These are phyloP conservation scores for Daedalea quercina DNA, from an alignment of 768 basidiomycete genomes.

Conservation along the genomic window DNA sequence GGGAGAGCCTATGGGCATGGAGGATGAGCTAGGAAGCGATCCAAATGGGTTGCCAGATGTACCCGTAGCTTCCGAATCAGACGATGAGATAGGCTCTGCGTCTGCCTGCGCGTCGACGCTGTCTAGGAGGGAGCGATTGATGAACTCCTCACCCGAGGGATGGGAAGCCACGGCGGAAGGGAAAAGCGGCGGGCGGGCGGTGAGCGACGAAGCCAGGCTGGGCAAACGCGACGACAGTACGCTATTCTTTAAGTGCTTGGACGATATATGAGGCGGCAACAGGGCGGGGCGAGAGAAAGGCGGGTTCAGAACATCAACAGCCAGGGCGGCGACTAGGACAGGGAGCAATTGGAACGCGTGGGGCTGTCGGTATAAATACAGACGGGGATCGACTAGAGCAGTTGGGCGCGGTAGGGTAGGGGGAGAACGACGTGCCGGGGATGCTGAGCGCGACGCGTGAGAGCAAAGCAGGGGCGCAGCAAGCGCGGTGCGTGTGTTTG, in stretches of 20 bases:
- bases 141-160: slow-evolving; percentile 66
- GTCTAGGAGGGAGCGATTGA: slow-evolving; percentile 80
- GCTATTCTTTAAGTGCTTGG: slow-evolving; percentile 14
- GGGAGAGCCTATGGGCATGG: slow-evolving; percentile 39
- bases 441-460: slow-evolving; percentile 34
- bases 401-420: slow-evolving; percentile 23
- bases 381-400: slow-evolving; percentile 26
- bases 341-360: slow-evolving; percentile 28
- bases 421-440: slow-evolving; percentile 22
- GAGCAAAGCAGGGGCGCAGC: slow-evolving; percentile 17
- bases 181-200: slow-evolving; percentile 22
- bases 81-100: slow-evolving; percentile 55
- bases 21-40: slow-evolving; percentile 45
- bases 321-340: slow-evolving; percentile 26
- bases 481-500: slow-evolving; percentile 5
- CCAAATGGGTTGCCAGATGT: slow-evolving; percentile 38
- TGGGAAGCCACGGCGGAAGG: slow-evolving; percentile 21
- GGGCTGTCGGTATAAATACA: slow-evolving; percentile 39
- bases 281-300: slow-evolving; percentile 14
- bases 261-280: slow-evolving; percentile 10
- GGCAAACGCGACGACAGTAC: slow-evolving; percentile 18
- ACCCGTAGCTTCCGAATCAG: slow-evolving; percentile 42
- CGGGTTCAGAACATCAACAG: slow-evolving; percentile 37
- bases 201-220: slow-evolving; percentile 28
- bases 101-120: slow-evolving; percentile 80